Evolutionary conservation across 208 protist genomes (phyloP).

Genomic region (Acanthamoeba lenticulata): DNA sequence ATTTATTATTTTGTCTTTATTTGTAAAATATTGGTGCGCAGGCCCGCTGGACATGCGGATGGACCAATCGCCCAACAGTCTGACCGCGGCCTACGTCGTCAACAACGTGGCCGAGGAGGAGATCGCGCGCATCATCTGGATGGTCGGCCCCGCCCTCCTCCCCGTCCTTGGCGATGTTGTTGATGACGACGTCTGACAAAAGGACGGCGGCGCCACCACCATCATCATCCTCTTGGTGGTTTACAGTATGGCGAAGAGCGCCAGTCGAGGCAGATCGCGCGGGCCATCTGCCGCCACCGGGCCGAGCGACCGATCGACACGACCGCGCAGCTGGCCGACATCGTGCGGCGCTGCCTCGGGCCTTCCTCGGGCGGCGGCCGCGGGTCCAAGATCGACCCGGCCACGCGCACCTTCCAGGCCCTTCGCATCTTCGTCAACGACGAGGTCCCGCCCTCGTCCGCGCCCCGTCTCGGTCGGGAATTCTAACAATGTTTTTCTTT

Average conservation of each 20-base stretch:
- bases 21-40: background rate
- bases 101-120: constrained; percentile 62
- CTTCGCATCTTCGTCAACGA: constrained; percentile 65
- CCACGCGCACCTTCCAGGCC: constrained; percentile 63
- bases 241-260: constrained; percentile 59
- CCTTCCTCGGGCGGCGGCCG: background rate
- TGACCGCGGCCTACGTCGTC: constrained; percentile 45
- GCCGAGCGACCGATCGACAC: background rate
- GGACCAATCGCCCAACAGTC: background rate
- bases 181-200: too few relatives aligned
- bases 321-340: constrained; percentile 33
- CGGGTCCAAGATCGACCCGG: constrained; percentile 2
- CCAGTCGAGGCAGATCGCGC: constrained; percentile 43
- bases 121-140: constrained; percentile 40
- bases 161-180: too few relatives aligned
- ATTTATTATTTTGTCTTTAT: background rate
- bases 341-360: background rate
- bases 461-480: too few relatives aligned
- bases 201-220: background rate
- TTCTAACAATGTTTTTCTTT: too few relatives aligned
- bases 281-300: constrained; percentile 13
- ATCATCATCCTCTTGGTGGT: background rate
- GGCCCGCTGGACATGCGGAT: constrained; percentile 63
- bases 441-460: background rate
- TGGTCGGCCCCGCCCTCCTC: background rate